Conservation (phyloP, 306 rosid genomes). For the Quercus robur region DNA sequence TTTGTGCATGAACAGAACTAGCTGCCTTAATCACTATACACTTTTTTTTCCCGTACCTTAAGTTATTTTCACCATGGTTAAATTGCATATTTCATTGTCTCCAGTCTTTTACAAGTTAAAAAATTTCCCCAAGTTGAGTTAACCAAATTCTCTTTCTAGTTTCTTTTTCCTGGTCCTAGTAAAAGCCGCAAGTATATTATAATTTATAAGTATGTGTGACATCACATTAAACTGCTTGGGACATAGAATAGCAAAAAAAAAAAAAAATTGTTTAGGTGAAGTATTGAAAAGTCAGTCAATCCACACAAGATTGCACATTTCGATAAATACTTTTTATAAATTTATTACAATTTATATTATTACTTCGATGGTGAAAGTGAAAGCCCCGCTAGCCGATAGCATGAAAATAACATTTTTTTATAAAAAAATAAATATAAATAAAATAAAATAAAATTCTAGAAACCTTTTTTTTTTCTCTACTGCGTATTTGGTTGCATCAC, state of each 20-base stretch:
- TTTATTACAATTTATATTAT: too few species aligned
- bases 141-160: neutral
- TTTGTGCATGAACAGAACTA: slow-evolving; percentile 17
- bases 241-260: neutral
- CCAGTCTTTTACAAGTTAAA: neutral
- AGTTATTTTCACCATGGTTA: neutral
- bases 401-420: too few species aligned
- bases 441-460: too few species aligned
- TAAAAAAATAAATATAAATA: too few species aligned
- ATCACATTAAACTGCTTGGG: slow-evolving; percentile 3
- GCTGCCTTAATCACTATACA: neutral
- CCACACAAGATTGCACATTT: neutral
- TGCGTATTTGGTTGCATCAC: neutral
- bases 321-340: too few species aligned
- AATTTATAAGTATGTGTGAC: neutral
- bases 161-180: neutral
- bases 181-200: neutral
- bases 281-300: slow-evolving; percentile 1
- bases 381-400: too few species aligned
- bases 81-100: neutral
- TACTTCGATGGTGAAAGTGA: too few species aligned
- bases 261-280: neutral
- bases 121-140: too few species aligned
- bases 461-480: too few species aligned
- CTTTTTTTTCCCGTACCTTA: neutral